Base-by-base conservation (phyloP, 495 filamentous ascomycete genomes). In the Penicillium tannophilum region DNA sequence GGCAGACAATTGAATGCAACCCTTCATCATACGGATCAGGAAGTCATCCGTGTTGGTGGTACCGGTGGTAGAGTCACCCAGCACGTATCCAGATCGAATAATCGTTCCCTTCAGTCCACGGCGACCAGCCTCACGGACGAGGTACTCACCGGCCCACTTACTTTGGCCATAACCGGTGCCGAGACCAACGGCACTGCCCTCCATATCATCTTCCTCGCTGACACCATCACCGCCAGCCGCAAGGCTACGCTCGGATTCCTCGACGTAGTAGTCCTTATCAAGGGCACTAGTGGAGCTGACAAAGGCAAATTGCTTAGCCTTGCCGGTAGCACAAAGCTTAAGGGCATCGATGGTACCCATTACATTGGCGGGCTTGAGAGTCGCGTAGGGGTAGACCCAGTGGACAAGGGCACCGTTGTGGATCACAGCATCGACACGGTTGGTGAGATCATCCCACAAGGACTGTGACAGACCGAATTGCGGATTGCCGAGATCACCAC, bases 361-460 rank as follows among this genome's bases (percentile, higher is more conserved):
- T 4, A 97, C 92, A 64, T 98, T 98, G 44, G 89, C 79, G 0
- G 86, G 75, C 66, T 83, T 84, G 60, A 98, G 84, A 17, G 86
- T 84, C 4, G 86, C 79, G 75, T 97, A 97, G 10, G 85, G 84
- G 62, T 87, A 80, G 20, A 97, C 84, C 93, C 93, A 97, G 67
- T 97, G 88, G 16, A 96, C 91, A 28, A 76, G 77, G 4, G 94
- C 94, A 46, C 92, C 93, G 65, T 97, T 97, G 76, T 97, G 93
- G 51, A 98, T 89, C 10, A 97, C 79, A 0, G 92, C 76, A 66
- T 96, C 90, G 0, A 88, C 88, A 54, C 84, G 78, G 10, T 87
- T 66, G 1, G 82, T 76, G 2, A 98, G 65, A 20, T 63, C 74
- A 39, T 89, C 71, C 89, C 89, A 96, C 2, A 72, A 73, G 0